Percentiles rank a stretch among this genome's conserved stretches.
Evolutionary conservation across 2,329 filamentous ascomycete species (phyloP).

Genomic region (Ascocoryne sarcoides): DNA sequence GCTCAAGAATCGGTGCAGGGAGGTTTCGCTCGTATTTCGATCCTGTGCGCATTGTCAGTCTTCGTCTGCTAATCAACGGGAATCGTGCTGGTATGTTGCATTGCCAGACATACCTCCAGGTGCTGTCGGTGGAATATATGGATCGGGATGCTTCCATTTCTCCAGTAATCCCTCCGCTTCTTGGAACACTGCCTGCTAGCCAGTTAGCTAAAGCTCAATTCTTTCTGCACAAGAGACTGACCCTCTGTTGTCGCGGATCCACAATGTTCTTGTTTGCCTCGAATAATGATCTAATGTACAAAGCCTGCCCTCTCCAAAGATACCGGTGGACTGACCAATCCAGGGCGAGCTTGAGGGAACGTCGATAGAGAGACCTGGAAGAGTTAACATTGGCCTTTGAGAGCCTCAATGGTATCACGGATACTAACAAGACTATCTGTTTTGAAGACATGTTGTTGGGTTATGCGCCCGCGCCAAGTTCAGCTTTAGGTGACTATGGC

Average conservation of each 20-base stretch:
- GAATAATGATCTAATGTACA: conserved; percentile 92
- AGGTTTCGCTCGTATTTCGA: conserved; percentile 96
- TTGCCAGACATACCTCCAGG: conserved; percentile 73
- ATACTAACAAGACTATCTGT: background rate
- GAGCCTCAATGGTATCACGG: background rate
- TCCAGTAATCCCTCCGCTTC: conserved; percentile 84
- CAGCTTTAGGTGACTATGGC: too few species aligned
- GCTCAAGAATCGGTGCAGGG: conserved; percentile 66
- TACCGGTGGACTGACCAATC: conserved; percentile 93
- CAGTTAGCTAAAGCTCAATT: conserved; percentile 7
- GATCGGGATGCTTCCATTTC: conserved; percentile 96
- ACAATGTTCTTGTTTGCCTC: conserved; percentile 83
- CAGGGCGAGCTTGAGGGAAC: conserved; percentile 83
- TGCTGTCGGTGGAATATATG: conserved; percentile 80
- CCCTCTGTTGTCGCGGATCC: conserved; percentile 79
- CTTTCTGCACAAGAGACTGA: conserved; percentile 6
- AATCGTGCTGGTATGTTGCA: too few species aligned
- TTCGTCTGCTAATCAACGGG: too few species aligned
- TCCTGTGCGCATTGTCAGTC: conserved; percentile 40
- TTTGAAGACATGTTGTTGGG: background rate
- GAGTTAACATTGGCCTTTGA: background rate
- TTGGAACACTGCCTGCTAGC: conserved; percentile 63
- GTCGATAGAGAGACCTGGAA: conserved; percentile 70
- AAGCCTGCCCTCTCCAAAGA: conserved; percentile 88
- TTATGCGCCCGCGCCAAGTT: too few species aligned